Evolutionary conservation across 352 stramenopile genomes (phyloP).

Genomic region (Aphanomyces astaci): DNA sequence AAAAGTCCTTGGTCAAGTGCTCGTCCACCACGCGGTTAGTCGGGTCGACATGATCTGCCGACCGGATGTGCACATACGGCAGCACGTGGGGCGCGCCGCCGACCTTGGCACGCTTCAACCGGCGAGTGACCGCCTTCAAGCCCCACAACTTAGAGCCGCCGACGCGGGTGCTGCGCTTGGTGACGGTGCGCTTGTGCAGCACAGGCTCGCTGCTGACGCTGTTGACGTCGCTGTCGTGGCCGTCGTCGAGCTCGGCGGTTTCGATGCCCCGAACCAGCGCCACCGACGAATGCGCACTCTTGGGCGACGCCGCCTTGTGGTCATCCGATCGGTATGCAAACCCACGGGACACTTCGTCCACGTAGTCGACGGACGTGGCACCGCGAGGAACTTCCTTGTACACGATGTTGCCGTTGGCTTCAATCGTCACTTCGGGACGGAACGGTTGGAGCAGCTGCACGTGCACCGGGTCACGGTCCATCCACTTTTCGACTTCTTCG

Average conservation of each 20-base stretch:
- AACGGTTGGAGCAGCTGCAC: conserved; percentile 47
- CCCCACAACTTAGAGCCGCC: conserved; percentile 47
- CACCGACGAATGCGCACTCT: conserved; percentile 10
- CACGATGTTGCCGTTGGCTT: conserved; percentile 42
- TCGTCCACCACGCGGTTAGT: conserved; percentile 78
- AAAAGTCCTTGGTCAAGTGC: conserved; percentile 62
- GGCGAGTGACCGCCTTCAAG: conserved; percentile 47
- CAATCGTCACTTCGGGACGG: conserved; percentile 45
- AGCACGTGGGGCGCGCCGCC: conserved; percentile 27
- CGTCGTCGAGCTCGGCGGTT: conserved; percentile 16
- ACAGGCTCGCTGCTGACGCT: conserved; percentile 19
- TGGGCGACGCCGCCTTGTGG: conserved; percentile 23
- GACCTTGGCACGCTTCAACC: conserved; percentile 26
- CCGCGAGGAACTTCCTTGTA: conserved; percentile 49
- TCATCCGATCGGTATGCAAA: conserved; percentile 43
- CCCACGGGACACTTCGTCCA: conserved; percentile 54
- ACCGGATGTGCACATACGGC: conserved; percentile 69
- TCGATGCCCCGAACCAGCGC: conserved; percentile 11
- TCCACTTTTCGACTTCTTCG: conserved; percentile 49
- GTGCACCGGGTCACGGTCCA: conserved; percentile 48
- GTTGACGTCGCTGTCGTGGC: conserved; percentile 9
- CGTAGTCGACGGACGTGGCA: conserved; percentile 57
- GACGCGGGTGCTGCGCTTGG: conserved; percentile 15
- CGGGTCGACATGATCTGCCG: conserved; percentile 59
- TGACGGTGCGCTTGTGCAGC: background rate